These are phyloP conservation scores for Phaeosphaeriaceae sp. DNA, from an alignment of 2,329 filamentous ascomycete species.

Conservation along the genomic window DNA sequence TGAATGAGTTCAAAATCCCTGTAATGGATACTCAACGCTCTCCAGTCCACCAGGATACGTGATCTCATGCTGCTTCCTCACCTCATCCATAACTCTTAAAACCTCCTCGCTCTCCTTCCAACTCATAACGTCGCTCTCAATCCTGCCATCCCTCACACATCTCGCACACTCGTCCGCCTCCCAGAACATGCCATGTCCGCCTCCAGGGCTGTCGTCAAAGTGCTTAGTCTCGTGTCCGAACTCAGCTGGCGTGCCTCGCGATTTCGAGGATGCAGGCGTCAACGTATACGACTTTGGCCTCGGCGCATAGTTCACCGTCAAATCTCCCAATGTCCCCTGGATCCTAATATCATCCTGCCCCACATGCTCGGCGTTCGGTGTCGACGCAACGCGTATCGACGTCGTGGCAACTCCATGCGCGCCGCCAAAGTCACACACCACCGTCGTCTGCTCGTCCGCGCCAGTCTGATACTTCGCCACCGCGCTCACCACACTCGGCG, in stretches of 20 bases:
- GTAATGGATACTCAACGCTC: constrained; percentile 44
- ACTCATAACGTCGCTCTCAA: constrained; percentile 66
- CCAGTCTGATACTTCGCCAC: constrained; percentile 71
- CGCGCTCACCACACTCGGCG: constrained; percentile 71
- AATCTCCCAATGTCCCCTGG: constrained; percentile 80
- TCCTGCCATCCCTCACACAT: constrained; percentile 72
- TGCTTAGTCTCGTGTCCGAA: constrained; percentile 27
- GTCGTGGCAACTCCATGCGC: constrained; percentile 73
- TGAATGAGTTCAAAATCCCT: constrained; percentile 18
- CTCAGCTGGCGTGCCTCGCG: constrained; percentile 5
- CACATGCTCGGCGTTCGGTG: constrained; percentile 59
- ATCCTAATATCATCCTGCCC: constrained; percentile 73
- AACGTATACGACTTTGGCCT: constrained; percentile 70
- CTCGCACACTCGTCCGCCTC: constrained; percentile 82
- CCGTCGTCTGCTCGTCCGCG: constrained; percentile 76
- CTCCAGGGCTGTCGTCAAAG: constrained; percentile 54
- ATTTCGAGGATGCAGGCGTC: constrained; percentile 55
- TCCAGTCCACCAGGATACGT: constrained; percentile 70
- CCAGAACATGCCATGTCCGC: constrained; percentile 86
- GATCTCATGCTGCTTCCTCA: constrained; percentile 66
- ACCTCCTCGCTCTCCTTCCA: constrained; percentile 81
- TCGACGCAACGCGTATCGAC: constrained; percentile 54
- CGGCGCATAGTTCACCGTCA: constrained; percentile 75
- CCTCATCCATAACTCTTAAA: constrained; percentile 80
- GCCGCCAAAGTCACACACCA: constrained; percentile 72